phyloP scores from a whole-genome alignment of 1,284 basidiomycete genomes.

The Boletus semigastroideus region DNA sequence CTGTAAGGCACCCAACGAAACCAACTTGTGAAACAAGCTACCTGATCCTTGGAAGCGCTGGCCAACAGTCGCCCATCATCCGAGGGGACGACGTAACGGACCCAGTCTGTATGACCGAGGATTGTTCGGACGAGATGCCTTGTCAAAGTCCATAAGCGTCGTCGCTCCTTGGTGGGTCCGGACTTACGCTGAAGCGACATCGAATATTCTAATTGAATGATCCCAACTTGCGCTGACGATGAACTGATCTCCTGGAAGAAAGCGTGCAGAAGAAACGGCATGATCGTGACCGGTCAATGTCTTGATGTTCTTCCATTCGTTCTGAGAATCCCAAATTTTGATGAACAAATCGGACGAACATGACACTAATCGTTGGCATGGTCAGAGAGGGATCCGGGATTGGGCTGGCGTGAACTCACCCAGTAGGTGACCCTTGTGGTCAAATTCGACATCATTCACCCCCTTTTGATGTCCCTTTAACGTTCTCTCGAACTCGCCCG shows the following conservation, averaged over 20 bases:
- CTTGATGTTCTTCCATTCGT: constrained; percentile 87
- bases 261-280: constrained; percentile 81
- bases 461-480: constrained; percentile 91
- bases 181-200: constrained; percentile 78
- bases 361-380: constrained; percentile 53
- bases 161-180: not conserved
- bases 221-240: constrained; percentile 88
- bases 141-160: constrained; percentile 15
- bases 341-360: constrained; percentile 89
- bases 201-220: constrained; percentile 83
- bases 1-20: constrained; percentile 4
- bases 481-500: constrained; percentile 88
- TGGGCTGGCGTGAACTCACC: constrained; percentile 49
- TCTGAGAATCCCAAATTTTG: constrained; percentile 89
- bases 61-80: constrained; percentile 75
- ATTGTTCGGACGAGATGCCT: constrained; percentile 64
- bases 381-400: not conserved
- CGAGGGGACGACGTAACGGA: constrained; percentile 64
- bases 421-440: constrained; percentile 77
- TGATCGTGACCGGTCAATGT: constrained; percentile 92
- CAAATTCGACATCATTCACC: constrained; percentile 86
- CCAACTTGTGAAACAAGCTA: constrained; percentile 33
- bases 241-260: constrained; percentile 81
- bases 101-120: constrained; percentile 60
- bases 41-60: constrained; percentile 86